Evolutionary conservation across 371 early-diverging fungal species (phyloP).

Genomic region (Zychaea mexicana): DNA sequence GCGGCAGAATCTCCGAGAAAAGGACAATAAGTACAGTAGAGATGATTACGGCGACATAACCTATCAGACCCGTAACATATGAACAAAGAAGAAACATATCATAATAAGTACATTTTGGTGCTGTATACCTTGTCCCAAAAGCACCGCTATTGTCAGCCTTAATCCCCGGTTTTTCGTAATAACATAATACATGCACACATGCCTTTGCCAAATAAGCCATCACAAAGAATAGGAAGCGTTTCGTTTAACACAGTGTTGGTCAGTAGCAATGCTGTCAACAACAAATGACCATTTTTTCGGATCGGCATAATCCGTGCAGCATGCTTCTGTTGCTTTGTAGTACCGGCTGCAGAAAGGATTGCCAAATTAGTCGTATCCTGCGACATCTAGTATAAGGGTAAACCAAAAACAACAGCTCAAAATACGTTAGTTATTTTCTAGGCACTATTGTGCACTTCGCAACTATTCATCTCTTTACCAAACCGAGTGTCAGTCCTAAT

Average conservation of each 20-base stretch:
- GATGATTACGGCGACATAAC: conserved; percentile 72
- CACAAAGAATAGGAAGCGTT: conserved; percentile 81
- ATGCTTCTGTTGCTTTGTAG: conserved; percentile 55
- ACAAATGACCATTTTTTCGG: conserved; percentile 69
- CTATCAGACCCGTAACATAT: too few species aligned
- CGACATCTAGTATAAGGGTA: conserved; percentile 55
- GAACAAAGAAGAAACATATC: not conserved
- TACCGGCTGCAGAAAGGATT: conserved; percentile 67
- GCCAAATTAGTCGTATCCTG: conserved; percentile 62
- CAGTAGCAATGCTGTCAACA: conserved; percentile 76
- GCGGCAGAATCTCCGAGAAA: conserved; percentile 89
- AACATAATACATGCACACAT: too few species aligned
- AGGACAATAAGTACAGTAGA: conserved; percentile 79
- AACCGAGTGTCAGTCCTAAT: conserved; percentile 42
- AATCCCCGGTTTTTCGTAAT: too few species aligned
- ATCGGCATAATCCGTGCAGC: conserved; percentile 69
- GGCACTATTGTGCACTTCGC: not conserved
- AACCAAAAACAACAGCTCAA: too few species aligned
- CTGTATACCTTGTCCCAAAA: too few species aligned
- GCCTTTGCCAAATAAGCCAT: conserved; percentile 55
- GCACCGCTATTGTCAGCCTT: too few species aligned
- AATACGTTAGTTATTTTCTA: too few species aligned
- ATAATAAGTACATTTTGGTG: not conserved
- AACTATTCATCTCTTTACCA: conserved; percentile 21
- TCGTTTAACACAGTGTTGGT: conserved; percentile 86